Base-by-base conservation (phyloP, 140 eudicot species). In the Ambrosia hybrid region DNA sequence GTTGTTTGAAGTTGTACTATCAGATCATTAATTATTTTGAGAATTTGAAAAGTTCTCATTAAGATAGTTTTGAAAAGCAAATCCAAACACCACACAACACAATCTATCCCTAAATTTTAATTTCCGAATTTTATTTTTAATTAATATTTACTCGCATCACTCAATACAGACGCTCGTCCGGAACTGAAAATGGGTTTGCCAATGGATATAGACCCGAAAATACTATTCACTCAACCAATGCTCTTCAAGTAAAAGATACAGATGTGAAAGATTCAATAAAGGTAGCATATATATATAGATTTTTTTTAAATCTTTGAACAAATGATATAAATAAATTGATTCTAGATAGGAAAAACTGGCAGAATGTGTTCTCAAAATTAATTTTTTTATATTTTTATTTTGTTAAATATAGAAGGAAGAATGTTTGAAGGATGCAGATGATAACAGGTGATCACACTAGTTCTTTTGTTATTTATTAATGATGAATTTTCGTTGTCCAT, bases 91-190 rank as follows among this genome's bases (percentile, higher is more conserved):
- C 33, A 9, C 33, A 55, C 16, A 55, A 55, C 60, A 15, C 11
- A 30, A 30, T 1, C 26, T 55, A 14, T 5, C 16, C 30, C 6
- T 55, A 15, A 55, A 5, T 16, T 57, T 36, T 57, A 12, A 17
- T 17, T 8, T 17, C 37, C 21, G 13, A 1, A 30, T 58, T 26
- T 49, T 13, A 30, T 48, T 65, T 46, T 51, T 64, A 38, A 34
- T 46, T 67, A 78, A 58, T 46, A 52, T 78, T 45, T 53, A 43
- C 80, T 83, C 48, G 8, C 33, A 16, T 76, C 64, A 43, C 34
- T 79, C 34, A 53, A 34, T 76, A 68, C 83, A 87, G 93, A 80
- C 55, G 78, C 75, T 68, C 77, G 15, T 78, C 88, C 65, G 80
- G 78, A 79, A 68, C 49, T 45, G 78, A 73, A 52, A 82, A 85